These are phyloP conservation scores for Mariannaea elegans DNA, from an alignment of 2,329 filamentous ascomycete genomes.

Conservation along the genomic window DNA sequence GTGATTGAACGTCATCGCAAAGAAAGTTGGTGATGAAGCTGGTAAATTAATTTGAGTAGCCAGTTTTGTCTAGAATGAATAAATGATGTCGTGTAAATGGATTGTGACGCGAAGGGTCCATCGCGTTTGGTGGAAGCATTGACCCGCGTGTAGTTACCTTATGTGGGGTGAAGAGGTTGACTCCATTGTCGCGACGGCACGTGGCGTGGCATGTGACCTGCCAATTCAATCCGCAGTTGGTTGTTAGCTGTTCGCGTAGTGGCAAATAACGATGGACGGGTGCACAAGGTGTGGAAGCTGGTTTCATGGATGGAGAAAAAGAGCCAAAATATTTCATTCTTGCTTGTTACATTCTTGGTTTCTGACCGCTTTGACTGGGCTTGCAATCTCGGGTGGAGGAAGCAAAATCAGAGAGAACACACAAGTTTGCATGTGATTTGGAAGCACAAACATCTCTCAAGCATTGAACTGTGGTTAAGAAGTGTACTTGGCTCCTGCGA, in stretches of 20 bases:
- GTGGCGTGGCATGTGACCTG: conserved; percentile 35
- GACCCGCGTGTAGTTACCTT: conserved; percentile 1
- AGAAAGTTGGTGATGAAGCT: background rate
- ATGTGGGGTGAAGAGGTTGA: conserved; percentile 11
- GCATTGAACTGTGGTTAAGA: too few species aligned
- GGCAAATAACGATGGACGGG: conserved; percentile 6
- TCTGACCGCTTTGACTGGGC: too few species aligned
- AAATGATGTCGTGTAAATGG: conserved; percentile 13
- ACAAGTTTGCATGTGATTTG: too few species aligned
- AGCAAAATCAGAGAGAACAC: too few species aligned
- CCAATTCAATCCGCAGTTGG: background rate
- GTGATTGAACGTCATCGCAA: conserved; percentile 12
- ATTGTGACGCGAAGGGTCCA: conserved; percentile 27
- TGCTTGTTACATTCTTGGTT: too few species aligned
- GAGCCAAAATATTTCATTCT: too few species aligned
- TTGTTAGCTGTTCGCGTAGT: background rate
- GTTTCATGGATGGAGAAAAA: too few species aligned
- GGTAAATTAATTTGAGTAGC: conserved; percentile 8
- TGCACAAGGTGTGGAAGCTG: too few species aligned
- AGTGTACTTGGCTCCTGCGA: background rate
- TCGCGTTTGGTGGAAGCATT: conserved; percentile 23
- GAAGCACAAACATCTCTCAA: background rate
- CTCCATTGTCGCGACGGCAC: conserved; percentile 36
- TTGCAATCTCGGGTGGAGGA: too few species aligned
- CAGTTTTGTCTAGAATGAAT: conserved; percentile 9